These are phyloP conservation scores for Russula earlei DNA, from an alignment of 768 basidiomycete species.

Conservation along the genomic window DNA sequence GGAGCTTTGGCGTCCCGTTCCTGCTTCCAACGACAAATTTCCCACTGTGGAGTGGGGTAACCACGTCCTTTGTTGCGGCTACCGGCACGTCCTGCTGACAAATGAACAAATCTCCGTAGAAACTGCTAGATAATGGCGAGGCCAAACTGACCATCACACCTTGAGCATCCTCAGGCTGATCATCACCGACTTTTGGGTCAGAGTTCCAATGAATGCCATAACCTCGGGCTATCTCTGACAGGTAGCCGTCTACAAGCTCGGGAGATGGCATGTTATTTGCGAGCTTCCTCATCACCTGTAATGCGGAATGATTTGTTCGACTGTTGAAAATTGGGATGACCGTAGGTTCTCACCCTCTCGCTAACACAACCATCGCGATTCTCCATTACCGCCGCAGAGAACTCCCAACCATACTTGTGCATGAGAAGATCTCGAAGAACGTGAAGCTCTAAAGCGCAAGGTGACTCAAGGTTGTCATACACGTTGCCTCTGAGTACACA, in stretches of 20 bases:
- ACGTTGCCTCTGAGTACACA: slow-evolving; percentile 22
- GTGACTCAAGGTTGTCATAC: not conserved
- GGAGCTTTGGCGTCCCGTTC: slow-evolving; percentile 34
- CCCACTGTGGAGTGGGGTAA: not conserved
- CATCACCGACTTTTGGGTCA: slow-evolving; percentile 23
- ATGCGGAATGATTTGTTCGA: not conserved
- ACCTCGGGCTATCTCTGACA: slow-evolving; percentile 81
- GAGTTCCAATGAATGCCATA: slow-evolving; percentile 68
- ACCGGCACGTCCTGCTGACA: not conserved
- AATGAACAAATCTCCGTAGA: not conserved
- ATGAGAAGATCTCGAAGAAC: slow-evolving; percentile 86
- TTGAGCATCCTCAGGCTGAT: slow-evolving; percentile 23
- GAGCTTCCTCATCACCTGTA: slow-evolving; percentile 69
- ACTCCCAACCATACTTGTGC: slow-evolving; percentile 94
- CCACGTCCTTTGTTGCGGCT: not conserved
- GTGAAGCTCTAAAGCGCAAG: slow-evolving; percentile 60
- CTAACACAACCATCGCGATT: slow-evolving; percentile 75
- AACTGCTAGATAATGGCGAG: not conserved
- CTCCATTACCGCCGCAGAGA: slow-evolving; percentile 76
- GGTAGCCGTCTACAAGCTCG: slow-evolving; percentile 78
- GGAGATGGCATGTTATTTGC: slow-evolving; percentile 55
- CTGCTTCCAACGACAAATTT: slow-evolving; percentile 17
- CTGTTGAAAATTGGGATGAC: not conserved
- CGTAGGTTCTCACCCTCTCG: slow-evolving; percentile 51
- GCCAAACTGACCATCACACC: slow-evolving; percentile 33